Base-by-base conservation (phyloP, 2,329 filamentous ascomycete genomes). In the Fusarium sp. region DNA sequence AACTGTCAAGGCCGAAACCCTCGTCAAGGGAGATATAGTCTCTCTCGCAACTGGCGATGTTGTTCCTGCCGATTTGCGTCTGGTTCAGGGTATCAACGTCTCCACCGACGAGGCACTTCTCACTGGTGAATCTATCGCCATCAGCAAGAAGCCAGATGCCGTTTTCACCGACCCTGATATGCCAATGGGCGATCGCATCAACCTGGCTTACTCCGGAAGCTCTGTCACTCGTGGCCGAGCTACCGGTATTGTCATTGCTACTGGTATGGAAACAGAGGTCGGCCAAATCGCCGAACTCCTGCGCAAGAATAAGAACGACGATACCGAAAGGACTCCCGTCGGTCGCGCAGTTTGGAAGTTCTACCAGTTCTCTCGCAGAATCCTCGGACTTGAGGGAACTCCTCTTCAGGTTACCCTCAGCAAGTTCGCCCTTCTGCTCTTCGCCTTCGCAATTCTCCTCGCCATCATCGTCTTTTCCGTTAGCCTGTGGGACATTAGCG, bases 381-480 rank as follows among this genome's bases (percentile, higher is more conserved):
- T 92, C 63, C 84, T 92, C 42, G 91, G 88, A 57, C 79, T 91
- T 4, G 86, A 92, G 56, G 93, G 93, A 49, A 97, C 94, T 3
- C 94, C 94, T 1, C 84, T 97, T 44, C 93, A 97, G 81, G 90
- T 91, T 70, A 95, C 93, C 75, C 85, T 97, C 52, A 93, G 92
- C 81, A 93, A 94, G 79, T 91, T 97, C 74, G 93, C 94, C 28
- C 89, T 96, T 42, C 77, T 93, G 6, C 87, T 97, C 4, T 97
- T 97, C 75, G 89, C 85, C 46, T 86, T 93, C 50, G 94, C 88
- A 42, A 82, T 90, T 56, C 72, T 89, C 5, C 82, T 90, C 33
- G 87, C 85, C 49, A 76, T 90, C 61, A 85, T 90, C 52, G 89
- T 91, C 71, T 91, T 91, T 76, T 85, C 84, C 8, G 87, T 84